phyloP scores from a whole-genome alignment of 768 basidiomycete genomes.

The Hygrophorus pudorinus region DNA sequence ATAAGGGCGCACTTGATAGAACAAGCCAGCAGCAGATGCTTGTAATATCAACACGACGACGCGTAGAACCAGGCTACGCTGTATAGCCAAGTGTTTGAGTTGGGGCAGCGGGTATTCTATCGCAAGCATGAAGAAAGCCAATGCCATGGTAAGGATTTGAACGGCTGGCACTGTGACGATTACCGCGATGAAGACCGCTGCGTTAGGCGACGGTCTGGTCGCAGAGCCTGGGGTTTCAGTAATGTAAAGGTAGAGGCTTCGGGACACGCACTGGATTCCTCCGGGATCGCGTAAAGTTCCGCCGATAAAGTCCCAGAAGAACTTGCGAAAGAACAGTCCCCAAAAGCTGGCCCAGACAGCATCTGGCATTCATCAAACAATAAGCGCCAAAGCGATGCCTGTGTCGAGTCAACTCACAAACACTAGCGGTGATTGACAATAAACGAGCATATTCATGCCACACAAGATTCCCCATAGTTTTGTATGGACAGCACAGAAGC shows the following conservation, averaged over 20 bases:
- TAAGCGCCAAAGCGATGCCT: neutral
- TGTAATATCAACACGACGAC: slow-evolving; percentile 57
- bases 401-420: slow-evolving; percentile 41
- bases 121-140: slow-evolving; percentile 48
- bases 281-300: slow-evolving; percentile 70
- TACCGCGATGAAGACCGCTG: slow-evolving; percentile 53
- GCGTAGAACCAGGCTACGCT: slow-evolving; percentile 46
- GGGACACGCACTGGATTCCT: slow-evolving; percentile 59
- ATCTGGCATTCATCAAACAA: slow-evolving; percentile 31
- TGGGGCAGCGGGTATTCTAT: slow-evolving; percentile 65
- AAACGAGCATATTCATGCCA: slow-evolving; percentile 55
- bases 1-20: slow-evolving; percentile 56
- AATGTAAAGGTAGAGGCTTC: neutral
- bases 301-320: slow-evolving; percentile 92
- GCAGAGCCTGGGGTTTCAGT: neutral
- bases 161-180: slow-evolving; percentile 62
- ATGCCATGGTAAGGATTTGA: slow-evolving; percentile 53
- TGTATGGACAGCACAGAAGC: too few species aligned
- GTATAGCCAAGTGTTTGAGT: slow-evolving; percentile 42
- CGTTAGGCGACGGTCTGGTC: slow-evolving; percentile 46
- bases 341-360: slow-evolving; percentile 74
- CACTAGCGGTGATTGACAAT: slow-evolving; percentile 43
- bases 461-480: slow-evolving; percentile 66
- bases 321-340: slow-evolving; percentile 80
- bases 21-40: slow-evolving; percentile 50